Evolutionary conservation across 2,329 filamentous ascomycete species (phyloP), one percentile per base, ranked within the genome.

Genomic region (Hypoxylon sp.): DNA sequence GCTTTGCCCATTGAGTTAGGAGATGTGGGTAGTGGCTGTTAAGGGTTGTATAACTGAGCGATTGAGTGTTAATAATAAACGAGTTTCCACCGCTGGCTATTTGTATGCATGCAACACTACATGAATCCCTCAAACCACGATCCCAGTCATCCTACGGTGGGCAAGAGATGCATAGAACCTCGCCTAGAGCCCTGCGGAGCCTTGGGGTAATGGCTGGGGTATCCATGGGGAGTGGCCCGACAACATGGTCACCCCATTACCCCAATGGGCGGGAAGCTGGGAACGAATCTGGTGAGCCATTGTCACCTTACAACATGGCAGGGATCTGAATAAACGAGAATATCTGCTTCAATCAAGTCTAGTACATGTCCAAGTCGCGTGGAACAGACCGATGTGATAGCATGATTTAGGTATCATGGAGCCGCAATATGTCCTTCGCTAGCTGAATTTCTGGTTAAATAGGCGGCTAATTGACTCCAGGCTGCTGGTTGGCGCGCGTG

Each of bases 231-330:
- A 41, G 14, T 41, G 36, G 14, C 36, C 36, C 36, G 36, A 41
- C n/a, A 41, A 41, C 36, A n/a, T 41, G 36, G 36, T 41, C 36
- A 41, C 36, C 36, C 36, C 14, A 41, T 41, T 41, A 19, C 36
- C n/a, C 36, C 36, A n/a, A n/a, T n/a, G n/a, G 36, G 36, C 36
- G 36, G 19, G 36, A 41, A 41, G 14, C 36, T n/a, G n/a, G n/a
- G 14, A 41, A 5, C n/a, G n/a, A 41, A n/a, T 36, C 34, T 36
- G 14, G 34, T n/a, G 11, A 36, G 36, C 36, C 36, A 19, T 41
- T 41, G 36, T 17, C 36, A 41, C 14, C 36, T 41, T 17, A 41
- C n/a, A 11, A 41, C n/a, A 41, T 7, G 9, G n/a, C n/a, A 41
- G n/a, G 36, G 14, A 2, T 17, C 36, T 41, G 11, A 2, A 41